Evolutionary conservation across 257 asterid species (phyloP).

Genomic region (Jaltomata sinuosa): DNA sequence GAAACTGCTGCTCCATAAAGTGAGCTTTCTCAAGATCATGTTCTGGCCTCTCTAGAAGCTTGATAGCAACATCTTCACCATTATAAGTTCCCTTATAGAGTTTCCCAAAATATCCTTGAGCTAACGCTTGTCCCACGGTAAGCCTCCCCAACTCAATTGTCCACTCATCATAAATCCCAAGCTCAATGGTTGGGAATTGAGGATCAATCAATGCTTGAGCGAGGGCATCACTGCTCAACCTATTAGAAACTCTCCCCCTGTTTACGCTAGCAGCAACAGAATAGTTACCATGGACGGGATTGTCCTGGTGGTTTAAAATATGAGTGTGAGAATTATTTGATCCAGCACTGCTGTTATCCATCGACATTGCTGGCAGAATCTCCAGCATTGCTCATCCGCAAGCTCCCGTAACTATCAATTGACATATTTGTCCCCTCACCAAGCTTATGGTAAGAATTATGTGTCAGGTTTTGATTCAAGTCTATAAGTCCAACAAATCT

Average conservation of each 20-base stretch:
- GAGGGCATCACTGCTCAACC: conserved; percentile 75
- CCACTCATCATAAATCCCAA: conserved; percentile 81
- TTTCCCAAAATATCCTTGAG: conserved; percentile 97
- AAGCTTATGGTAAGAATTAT: conserved; percentile 75
- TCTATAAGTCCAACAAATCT: conserved; percentile 63
- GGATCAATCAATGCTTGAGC: conserved; percentile 93
- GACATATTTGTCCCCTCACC: conserved; percentile 90
- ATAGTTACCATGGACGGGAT: conserved; percentile 51
- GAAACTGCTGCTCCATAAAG: conserved; percentile 95
- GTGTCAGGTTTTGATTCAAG: conserved; percentile 62
- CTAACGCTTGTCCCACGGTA: conserved; percentile 92
- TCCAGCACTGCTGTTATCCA: conserved; percentile 86
- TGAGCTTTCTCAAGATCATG: conserved; percentile 71
- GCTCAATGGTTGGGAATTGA: conserved; percentile 74
- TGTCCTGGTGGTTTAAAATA: conserved; percentile 71
- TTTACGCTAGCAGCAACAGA: conserved; percentile 71
- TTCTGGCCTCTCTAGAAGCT: conserved; percentile 90
- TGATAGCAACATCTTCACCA: conserved; percentile 91
- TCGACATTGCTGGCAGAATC: conserved; percentile 89
- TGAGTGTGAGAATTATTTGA: conserved; percentile 77
- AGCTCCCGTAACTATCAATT: conserved; percentile 69
- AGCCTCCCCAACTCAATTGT: conserved; percentile 88
- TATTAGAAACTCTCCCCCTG: conserved; percentile 56
- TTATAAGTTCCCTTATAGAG: conserved; percentile 84
- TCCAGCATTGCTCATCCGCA: conserved; percentile 83